These are phyloP conservation scores for Mycosarcoma maydis DNA, from an alignment of 1,284 basidiomycete genomes.

Conservation along the genomic window DNA sequence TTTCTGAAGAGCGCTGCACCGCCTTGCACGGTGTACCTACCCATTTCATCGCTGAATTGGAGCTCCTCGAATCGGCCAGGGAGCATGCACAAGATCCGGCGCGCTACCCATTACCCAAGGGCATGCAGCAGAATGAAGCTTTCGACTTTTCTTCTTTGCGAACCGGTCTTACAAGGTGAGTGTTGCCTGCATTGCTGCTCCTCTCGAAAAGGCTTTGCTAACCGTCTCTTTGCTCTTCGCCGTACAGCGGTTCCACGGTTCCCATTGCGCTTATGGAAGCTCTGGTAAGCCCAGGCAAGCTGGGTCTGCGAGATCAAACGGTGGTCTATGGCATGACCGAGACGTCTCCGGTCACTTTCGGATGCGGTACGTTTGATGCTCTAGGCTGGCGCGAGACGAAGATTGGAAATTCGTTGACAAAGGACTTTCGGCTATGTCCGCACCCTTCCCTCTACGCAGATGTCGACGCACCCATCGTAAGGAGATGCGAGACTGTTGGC, in stretches of 20 bases:
- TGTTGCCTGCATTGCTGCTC: neutral
- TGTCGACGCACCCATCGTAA: slow-evolving; percentile 73
- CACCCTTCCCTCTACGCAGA: slow-evolving; percentile 12
- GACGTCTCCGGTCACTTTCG: slow-evolving; percentile 80
- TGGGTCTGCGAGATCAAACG: slow-evolving; percentile 74
- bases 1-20: slow-evolving; percentile 76
- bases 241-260: slow-evolving; percentile 76
- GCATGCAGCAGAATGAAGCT: slow-evolving; percentile 33
- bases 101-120: slow-evolving; percentile 19
- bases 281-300: slow-evolving; percentile 67
- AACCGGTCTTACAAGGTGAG: slow-evolving; percentile 75
- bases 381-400: neutral
- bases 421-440: neutral
- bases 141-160: slow-evolving; percentile 67
- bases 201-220: neutral
- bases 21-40: slow-evolving; percentile 85
- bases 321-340: slow-evolving; percentile 70
- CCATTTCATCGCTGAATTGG: slow-evolving; percentile 74
- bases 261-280: slow-evolving; percentile 78
- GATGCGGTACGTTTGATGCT: slow-evolving; percentile 67
- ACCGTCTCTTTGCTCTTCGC: neutral
- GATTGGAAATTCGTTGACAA: neutral
- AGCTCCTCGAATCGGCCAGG: slow-evolving; percentile 73
- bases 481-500: slow-evolving; percentile 83
- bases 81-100: slow-evolving; percentile 28